These are phyloP conservation scores for Spatholobus suberectus DNA, from an alignment of 306 rosid species.

Conservation along the genomic window DNA sequence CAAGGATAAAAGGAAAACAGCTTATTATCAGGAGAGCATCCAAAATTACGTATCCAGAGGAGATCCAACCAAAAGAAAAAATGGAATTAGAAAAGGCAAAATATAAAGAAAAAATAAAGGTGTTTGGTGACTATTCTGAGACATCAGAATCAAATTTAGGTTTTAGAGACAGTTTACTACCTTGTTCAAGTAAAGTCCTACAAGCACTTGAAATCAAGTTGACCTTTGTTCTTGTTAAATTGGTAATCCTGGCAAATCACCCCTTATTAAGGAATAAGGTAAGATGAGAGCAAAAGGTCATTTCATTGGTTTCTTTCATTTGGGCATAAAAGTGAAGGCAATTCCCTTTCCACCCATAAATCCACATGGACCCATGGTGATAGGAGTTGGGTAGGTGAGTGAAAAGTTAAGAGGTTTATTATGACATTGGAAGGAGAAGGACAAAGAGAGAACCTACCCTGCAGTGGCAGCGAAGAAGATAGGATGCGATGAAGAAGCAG, in stretches of 20 bases:
- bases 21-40: not conserved
- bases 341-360: not conserved
- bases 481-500: conserved; percentile 8
- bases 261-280: not conserved
- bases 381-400: not conserved
- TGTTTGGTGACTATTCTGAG: not conserved
- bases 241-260: not conserved
- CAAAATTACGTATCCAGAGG: not conserved
- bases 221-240: not conserved
- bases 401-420: not conserved
- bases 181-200: not conserved
- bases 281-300: not conserved
- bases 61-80: not conserved
- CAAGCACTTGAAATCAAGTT: conserved; percentile 28
- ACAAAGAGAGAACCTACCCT: conserved; percentile 23
- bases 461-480: not conserved
- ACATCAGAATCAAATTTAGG: not conserved
- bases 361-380: not conserved
- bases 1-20: not conserved
- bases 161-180: not conserved
- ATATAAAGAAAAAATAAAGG: not conserved
- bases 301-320: not conserved
- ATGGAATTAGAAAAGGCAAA: not conserved
- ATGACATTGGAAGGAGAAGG: not conserved
- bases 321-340: not conserved